phyloP scores from a whole-genome alignment of 148 eudicot genomes.

The Agrostemma githago region DNA sequence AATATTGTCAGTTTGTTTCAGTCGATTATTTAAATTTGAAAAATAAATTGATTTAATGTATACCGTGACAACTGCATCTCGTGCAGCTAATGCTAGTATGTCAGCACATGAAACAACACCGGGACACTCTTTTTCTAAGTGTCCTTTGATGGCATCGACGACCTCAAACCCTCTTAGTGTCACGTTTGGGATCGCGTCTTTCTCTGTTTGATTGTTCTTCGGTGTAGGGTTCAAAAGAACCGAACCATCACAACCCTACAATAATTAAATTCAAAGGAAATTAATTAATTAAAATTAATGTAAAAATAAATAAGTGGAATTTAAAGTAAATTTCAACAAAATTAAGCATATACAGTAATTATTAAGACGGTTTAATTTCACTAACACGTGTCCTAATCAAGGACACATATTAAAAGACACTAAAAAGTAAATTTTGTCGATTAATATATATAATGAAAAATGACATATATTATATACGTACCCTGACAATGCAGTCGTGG shows the following conservation, averaged over 20 bases:
- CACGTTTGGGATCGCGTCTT: constrained; percentile 30
- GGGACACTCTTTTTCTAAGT: constrained; percentile 40
- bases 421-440: too few species aligned
- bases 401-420: background rate
- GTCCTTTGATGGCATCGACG: constrained; percentile 36
- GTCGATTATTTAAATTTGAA: too few species aligned
- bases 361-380: background rate
- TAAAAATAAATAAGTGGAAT: too few species aligned
- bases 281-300: too few species aligned
- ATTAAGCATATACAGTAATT: too few species aligned
- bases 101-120: constrained; percentile 56
- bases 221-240: constrained; percentile 36
- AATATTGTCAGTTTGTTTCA: background rate
- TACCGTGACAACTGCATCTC: constrained; percentile 43
- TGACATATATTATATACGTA: constrained; percentile 3
- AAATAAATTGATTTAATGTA: background rate
- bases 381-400: background rate
- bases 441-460: too few species aligned
- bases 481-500: constrained; percentile 63
- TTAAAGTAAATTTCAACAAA: too few species aligned
- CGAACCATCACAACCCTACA: constrained; percentile 58
- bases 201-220: constrained; percentile 34
- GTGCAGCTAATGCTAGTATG: constrained; percentile 38
- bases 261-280: too few species aligned
- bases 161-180: constrained; percentile 43